Conservation (phyloP, 352 stramenopile genomes). For the Phytophthora kernoviae region DNA sequence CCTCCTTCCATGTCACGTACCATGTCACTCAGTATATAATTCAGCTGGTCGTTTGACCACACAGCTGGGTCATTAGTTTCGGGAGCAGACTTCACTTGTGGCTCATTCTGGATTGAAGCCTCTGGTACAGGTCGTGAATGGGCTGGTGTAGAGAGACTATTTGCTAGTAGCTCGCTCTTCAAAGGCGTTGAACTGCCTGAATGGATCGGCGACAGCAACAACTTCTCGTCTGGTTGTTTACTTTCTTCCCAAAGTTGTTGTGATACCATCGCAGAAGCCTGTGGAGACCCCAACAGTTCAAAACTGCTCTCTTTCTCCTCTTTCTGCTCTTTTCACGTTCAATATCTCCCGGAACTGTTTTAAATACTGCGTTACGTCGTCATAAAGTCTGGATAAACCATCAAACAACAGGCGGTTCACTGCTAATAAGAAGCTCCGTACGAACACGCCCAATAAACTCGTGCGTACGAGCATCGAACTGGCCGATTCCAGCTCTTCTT, state of each 20-base stretch:
- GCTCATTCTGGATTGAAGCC: conserved; percentile 14
- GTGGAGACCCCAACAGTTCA: conserved; percentile 26
- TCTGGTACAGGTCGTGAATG: conserved; percentile 9
- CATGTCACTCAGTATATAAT: conserved; percentile 63
- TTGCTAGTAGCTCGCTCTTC: conserved; percentile 7
- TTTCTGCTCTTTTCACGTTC: conserved; percentile 21
- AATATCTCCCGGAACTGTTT: conserved; percentile 46
- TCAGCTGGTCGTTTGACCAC: conserved; percentile 66
- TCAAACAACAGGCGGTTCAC: conserved; percentile 72
- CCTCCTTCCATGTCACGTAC: conserved; percentile 31
- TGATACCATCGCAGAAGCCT: conserved; percentile 6
- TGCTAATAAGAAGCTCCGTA: conserved; percentile 68
- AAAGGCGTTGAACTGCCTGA: conserved; percentile 15
- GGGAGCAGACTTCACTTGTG: conserved; percentile 13
- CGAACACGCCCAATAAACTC: conserved; percentile 72
- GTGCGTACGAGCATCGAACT: conserved; percentile 50
- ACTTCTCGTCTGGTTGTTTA: conserved; percentile 30
- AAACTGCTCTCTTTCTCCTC: conserved; percentile 25
- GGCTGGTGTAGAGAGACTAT: conserved; percentile 20
- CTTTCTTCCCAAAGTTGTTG: conserved; percentile 38
- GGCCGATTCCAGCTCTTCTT: conserved; percentile 42
- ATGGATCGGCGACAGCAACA: conserved; percentile 41
- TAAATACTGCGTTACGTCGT: conserved; percentile 63
- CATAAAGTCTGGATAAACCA: conserved; percentile 67
- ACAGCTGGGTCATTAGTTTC: conserved; percentile 35